A percentile compares a stretch with the other conserved stretches of the same genome.
phyloP scores from a whole-genome alignment of 2,329 filamentous ascomycete genomes.

The Diplodia corticola region DNA sequence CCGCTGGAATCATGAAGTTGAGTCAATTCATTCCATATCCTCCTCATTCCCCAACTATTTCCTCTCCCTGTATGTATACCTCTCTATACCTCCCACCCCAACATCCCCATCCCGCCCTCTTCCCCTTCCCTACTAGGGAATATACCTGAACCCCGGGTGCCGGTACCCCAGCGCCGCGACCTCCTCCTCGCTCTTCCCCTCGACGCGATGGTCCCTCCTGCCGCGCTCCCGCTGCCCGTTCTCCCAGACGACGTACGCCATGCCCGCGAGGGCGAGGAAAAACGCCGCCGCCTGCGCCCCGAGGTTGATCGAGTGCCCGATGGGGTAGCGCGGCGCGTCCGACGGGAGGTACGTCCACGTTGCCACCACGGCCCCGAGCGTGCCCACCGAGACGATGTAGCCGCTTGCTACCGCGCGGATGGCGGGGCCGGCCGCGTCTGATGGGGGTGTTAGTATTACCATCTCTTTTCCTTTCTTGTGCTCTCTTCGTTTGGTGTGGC shows the following conservation, averaged over 20 bases:
- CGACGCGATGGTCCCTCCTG: slow-evolving; percentile 51
- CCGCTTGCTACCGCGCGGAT: slow-evolving; percentile 58
- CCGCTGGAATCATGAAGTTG: background rate
- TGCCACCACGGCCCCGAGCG: slow-evolving; percentile 58
- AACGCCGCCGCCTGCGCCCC: slow-evolving; percentile 50
- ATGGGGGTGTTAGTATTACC: slow-evolving; percentile 27
- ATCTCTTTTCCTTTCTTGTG: background rate
- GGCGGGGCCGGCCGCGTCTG: slow-evolving; percentile 56
- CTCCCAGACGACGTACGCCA: slow-evolving; percentile 56
- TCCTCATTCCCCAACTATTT: background rate
- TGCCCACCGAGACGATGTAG: slow-evolving; percentile 54
- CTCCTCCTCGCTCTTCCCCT: slow-evolving; percentile 51
- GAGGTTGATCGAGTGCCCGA: slow-evolving; percentile 56
- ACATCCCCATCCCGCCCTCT: background rate
- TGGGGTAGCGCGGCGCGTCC: slow-evolving; percentile 48
- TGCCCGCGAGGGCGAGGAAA: slow-evolving; percentile 50
- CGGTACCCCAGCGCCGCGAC: slow-evolving; percentile 53
- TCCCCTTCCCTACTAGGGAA: slow-evolving; percentile 35
- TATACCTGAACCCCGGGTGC: slow-evolving; percentile 59
- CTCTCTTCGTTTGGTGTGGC: slow-evolving; percentile 44
- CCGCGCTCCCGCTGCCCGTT: slow-evolving; percentile 52
- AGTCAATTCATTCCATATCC: background rate
- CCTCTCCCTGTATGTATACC: too few species aligned
- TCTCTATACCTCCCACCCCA: background rate
- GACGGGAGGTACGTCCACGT: slow-evolving; percentile 45